These are phyloP conservation scores for Amphicarpaea edgeworthii DNA, from an alignment of 306 rosid species.

Conservation along the genomic window DNA sequence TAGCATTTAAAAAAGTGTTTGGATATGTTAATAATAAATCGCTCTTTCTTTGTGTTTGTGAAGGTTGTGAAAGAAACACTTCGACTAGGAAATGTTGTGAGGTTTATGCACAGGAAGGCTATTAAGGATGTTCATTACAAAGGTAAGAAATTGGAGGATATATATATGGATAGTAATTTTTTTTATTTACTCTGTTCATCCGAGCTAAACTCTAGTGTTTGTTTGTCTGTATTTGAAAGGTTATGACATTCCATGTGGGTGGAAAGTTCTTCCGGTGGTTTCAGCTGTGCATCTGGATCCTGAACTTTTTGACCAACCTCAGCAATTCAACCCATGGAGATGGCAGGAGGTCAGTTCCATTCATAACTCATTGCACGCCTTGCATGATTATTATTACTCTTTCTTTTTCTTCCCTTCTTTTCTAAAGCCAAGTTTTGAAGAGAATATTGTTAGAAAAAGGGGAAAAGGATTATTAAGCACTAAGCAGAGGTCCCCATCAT, in stretches of 20 bases:
- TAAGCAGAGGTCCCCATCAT: slow-evolving; percentile 46
- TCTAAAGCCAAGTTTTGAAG: slow-evolving; percentile 32
- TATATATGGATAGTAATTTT: no score
- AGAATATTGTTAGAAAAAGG: background rate
- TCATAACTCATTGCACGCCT: slow-evolving; percentile 45
- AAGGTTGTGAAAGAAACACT: slow-evolving; percentile 95
- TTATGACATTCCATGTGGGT: slow-evolving; percentile 98
- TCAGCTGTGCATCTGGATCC: slow-evolving; percentile 94
- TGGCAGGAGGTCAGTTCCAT: slow-evolving; percentile 91
- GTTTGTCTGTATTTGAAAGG: slow-evolving; percentile 61
- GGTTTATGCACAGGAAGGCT: slow-evolving; percentile 93
- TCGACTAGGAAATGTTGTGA: slow-evolving; percentile 87
- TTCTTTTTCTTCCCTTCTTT: background rate
- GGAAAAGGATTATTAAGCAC: slow-evolving; percentile 28
- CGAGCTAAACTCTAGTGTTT: no score
- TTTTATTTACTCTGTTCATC: no score
- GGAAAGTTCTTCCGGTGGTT: slow-evolving; percentile 99
- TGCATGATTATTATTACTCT: slow-evolving; percentile 38
- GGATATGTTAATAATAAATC: background rate
- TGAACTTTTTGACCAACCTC: slow-evolving; percentile 88
- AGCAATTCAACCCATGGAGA: slow-evolving; percentile 96
- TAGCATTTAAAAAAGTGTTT: background rate
- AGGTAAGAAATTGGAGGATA: slow-evolving; percentile 54
- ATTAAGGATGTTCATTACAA: slow-evolving; percentile 83
- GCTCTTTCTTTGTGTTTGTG: slow-evolving; percentile 10